These are phyloP conservation scores for Oryza brachyantha DNA, from an alignment of 176 grass and related monocot species.

Conservation along the genomic window DNA sequence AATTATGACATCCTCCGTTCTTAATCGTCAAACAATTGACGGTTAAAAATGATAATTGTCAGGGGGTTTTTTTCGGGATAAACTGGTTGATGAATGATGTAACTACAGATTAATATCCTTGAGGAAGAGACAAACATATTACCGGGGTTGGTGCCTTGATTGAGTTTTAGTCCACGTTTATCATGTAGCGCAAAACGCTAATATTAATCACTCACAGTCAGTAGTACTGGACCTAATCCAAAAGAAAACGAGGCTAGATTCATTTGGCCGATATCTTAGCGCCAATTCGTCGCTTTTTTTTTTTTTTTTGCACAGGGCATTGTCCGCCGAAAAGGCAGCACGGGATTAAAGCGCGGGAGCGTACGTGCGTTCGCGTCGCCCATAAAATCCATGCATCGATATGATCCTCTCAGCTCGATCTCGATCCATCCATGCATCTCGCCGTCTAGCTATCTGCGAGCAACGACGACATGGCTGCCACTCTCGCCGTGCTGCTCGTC, in stretches of 20 bases:
- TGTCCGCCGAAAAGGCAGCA: constrained; percentile 9
- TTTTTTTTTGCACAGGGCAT: not conserved
- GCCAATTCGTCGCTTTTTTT: constrained; percentile 1
- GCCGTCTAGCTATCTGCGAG: not conserved
- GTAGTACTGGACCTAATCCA: constrained; percentile 8
- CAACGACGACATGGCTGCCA: not conserved
- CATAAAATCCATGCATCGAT: constrained; percentile 32
- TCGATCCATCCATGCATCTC: no score
- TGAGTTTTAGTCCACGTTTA: constrained; percentile 1
- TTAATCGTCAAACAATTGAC: not conserved
- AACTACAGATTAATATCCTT: not conserved
- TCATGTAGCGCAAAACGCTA: not conserved
- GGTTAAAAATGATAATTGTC: not conserved
- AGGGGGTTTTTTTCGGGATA: no score
- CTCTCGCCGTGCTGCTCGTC: not conserved
- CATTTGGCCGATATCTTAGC: not conserved
- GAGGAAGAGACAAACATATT: no score
- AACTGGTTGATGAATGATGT: not conserved
- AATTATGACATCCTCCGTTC: not conserved
- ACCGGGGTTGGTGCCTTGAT: not conserved
- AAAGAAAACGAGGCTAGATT: not conserved
- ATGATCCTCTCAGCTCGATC: not conserved
- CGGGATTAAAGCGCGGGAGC: not conserved
- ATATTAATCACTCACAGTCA: not conserved
- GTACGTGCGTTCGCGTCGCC: not conserved